Percentiles rank a stretch among this genome's conserved stretches.
phyloP scores from a whole-genome alignment of 169 alveolate species.

The Plasmodium billcollinsi region DNA sequence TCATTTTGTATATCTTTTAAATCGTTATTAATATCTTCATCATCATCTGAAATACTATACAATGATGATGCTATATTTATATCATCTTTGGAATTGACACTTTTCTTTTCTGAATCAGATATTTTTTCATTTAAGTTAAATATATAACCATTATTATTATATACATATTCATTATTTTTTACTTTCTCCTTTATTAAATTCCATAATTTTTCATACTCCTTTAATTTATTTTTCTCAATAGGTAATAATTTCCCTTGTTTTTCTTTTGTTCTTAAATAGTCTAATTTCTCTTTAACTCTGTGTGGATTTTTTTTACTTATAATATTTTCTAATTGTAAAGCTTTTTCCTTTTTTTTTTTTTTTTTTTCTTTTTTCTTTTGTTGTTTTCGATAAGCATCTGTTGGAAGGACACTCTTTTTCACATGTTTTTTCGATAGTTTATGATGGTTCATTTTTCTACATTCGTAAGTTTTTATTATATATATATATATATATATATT shows the following conservation, averaged over 20 bases:
- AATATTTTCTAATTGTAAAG: conserved; percentile 54
- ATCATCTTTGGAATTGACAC: background rate
- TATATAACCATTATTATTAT: conserved; percentile 49
- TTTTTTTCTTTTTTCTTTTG: conserved; percentile 63
- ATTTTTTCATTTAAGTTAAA: conserved; percentile 28
- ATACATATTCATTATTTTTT: conserved; percentile 37
- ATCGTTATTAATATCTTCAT: background rate
- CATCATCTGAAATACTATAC: background rate
- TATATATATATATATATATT: too few species aligned
- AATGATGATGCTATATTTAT: conserved; percentile 4
- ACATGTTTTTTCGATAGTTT: conserved; percentile 14
- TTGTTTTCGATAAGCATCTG: conserved; percentile 62
- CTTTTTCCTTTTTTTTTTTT: conserved; percentile 52
- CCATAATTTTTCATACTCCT: conserved; percentile 71
- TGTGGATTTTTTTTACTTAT: conserved; percentile 68
- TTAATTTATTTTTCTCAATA: conserved; percentile 46
- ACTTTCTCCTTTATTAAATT: conserved; percentile 74
- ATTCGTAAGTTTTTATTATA: too few species aligned
- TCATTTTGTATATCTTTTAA: background rate
- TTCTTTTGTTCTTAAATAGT: conserved; percentile 42
- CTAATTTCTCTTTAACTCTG: conserved; percentile 66
- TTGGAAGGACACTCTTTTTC: conserved; percentile 52
- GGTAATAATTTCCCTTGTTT: conserved; percentile 69
- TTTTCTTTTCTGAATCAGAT: background rate
- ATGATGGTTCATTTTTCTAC: too few species aligned